Percentiles rank a stretch among this genome's conserved stretches.
These are phyloP conservation scores for Sporothrix inflata DNA, from an alignment of 2,329 filamentous ascomycete genomes.

Conservation along the genomic window DNA sequence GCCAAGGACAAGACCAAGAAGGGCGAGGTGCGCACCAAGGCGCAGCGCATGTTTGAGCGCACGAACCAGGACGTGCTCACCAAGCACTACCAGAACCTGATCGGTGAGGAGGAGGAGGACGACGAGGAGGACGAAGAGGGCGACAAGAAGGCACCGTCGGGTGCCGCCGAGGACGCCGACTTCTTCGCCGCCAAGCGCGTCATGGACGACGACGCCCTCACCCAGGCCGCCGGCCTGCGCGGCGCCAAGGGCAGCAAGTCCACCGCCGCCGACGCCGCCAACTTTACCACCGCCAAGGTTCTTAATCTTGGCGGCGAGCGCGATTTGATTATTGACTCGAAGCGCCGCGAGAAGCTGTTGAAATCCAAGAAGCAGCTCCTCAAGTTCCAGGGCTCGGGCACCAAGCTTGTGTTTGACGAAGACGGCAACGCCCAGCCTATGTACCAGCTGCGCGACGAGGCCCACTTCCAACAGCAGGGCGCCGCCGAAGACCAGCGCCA, in stretches of 20 bases:
- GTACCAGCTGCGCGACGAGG: slow-evolving; percentile 87
- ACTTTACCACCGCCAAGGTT: slow-evolving; percentile 55
- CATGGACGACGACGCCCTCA: slow-evolving; percentile 70
- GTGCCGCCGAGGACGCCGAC: slow-evolving; percentile 52
- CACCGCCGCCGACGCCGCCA: slow-evolving; percentile 41
- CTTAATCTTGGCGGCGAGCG: slow-evolving; percentile 67
- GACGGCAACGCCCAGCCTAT: slow-evolving; percentile 82
- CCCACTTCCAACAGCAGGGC: slow-evolving; percentile 75
- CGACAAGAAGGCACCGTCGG: not conserved
- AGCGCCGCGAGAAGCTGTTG: slow-evolving; percentile 92
- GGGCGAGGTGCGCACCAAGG: slow-evolving; percentile 83
- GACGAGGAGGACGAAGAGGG: slow-evolving; percentile 57
- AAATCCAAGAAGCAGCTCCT: slow-evolving; percentile 92
- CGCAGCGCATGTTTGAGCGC: slow-evolving; percentile 97
- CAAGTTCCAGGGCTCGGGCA: slow-evolving; percentile 85
- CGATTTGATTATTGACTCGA: slow-evolving; percentile 84
- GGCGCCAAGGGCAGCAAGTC: slow-evolving; percentile 31
- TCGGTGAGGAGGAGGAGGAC: slow-evolving; percentile 59
- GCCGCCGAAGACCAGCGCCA: slow-evolving; percentile 74
- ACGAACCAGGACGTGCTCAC: slow-evolving; percentile 94
- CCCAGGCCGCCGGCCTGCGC: slow-evolving; percentile 53
- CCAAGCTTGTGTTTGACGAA: slow-evolving; percentile 88
- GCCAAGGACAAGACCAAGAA: slow-evolving; percentile 56
- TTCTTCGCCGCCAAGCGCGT: slow-evolving; percentile 90
- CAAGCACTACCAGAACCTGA: slow-evolving; percentile 88